Percentiles rank a stretch among this genome's conserved stretches.
These are phyloP conservation scores for Cytospora piceicola DNA, from an alignment of 2,329 filamentous ascomycete species.

Conservation along the genomic window DNA sequence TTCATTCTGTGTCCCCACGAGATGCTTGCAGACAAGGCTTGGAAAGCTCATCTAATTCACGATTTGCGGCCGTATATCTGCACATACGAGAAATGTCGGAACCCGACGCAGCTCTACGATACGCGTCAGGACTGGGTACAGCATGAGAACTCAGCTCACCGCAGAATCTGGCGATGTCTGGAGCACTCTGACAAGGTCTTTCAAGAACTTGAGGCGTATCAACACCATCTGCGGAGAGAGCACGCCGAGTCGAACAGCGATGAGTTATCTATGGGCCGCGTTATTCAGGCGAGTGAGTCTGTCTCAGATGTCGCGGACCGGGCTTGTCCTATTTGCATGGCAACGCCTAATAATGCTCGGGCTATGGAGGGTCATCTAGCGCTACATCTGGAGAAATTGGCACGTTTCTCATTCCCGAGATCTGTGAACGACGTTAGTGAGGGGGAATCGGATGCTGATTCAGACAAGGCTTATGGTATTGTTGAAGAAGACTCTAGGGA, in stretches of 20 bases:
- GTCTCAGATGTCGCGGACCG: background rate
- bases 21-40: background rate
- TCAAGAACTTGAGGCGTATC: background rate
- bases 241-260: background rate
- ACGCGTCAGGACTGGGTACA: conserved; percentile 16
- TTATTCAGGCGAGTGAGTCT: conserved; percentile 16
- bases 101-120: conserved; percentile 14
- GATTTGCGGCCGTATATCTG: conserved; percentile 15
- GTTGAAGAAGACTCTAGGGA: conserved; percentile 14
- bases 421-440: background rate
- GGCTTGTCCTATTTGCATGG: conserved; percentile 4
- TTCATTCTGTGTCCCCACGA: conserved; percentile 12
- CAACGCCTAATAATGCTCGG: background rate
- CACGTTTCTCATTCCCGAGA: conserved; percentile 6
- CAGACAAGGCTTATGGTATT: background rate
- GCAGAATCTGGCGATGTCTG: conserved; percentile 7
- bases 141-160: conserved; percentile 17
- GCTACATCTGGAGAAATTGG: conserved; percentile 11
- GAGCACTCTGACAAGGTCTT: conserved; percentile 11
- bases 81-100: conserved; percentile 8
- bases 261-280: background rate
- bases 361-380: conserved; percentile 7
- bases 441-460: conserved; percentile 1
- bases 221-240: background rate
- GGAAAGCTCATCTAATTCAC: conserved; percentile 16